Evolutionary conservation across 495 filamentous ascomycete genomes (phyloP).

Genomic region (Aspergillus taichungensis): DNA sequence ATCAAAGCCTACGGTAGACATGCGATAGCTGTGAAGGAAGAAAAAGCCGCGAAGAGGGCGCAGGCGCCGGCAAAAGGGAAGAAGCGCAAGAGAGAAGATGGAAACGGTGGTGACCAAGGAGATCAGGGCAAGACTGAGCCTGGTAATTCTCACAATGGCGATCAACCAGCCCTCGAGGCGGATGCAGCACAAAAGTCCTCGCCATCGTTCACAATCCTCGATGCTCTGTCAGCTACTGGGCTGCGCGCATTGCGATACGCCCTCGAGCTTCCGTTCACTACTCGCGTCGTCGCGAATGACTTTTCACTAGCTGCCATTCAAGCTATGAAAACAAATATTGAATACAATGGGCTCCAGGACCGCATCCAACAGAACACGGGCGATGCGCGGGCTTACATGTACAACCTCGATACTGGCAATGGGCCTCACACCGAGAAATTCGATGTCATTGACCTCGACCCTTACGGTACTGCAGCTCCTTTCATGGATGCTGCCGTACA

Average conservation of each 20-base stretch:
- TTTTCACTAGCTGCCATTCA: constrained; percentile 66
- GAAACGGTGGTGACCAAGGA: constrained; percentile 10
- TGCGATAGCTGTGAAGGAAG: constrained; percentile 34
- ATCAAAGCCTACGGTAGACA: constrained; percentile 79
- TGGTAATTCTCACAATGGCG: neutral
- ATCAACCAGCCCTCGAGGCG: constrained; percentile 1
- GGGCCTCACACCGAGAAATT: constrained; percentile 38
- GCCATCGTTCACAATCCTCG: constrained; percentile 66
- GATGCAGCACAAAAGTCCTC: constrained; percentile 8
- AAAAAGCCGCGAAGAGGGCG: constrained; percentile 26
- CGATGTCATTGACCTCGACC: constrained; percentile 93
- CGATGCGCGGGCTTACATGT: constrained; percentile 90
- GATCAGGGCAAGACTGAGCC: constrained; percentile 6
- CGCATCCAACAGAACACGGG: constrained; percentile 65
- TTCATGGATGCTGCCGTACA: constrained; percentile 89
- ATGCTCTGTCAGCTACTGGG: constrained; percentile 91
- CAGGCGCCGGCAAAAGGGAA: constrained; percentile 38
- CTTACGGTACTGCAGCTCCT: constrained; percentile 84
- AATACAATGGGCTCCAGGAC: constrained; percentile 64
- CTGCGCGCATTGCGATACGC: constrained; percentile 88
- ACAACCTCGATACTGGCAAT: constrained; percentile 32
- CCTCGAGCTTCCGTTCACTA: constrained; percentile 76
- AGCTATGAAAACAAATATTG: constrained; percentile 72
- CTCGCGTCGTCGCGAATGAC: constrained; percentile 82
- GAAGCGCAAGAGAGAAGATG: constrained; percentile 39